These are phyloP conservation scores for Acarospora socialis DNA, from an alignment of 2,329 filamentous ascomycete genomes.

Conservation along the genomic window DNA sequence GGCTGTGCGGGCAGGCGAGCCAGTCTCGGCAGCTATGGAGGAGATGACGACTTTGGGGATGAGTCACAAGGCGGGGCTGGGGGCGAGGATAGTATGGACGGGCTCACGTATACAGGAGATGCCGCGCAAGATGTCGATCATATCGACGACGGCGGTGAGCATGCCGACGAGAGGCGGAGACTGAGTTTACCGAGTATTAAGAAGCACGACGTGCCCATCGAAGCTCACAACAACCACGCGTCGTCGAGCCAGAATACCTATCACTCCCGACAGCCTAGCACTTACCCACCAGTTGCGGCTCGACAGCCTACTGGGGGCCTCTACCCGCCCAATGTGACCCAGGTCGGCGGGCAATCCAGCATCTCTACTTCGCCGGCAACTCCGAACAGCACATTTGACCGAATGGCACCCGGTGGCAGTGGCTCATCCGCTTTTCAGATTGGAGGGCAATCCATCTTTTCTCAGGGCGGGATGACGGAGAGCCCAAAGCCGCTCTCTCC, in stretches of 20 bases:
- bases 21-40: slow-evolving; percentile 69
- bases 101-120: slow-evolving; percentile 40
- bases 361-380: no score
- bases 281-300: slow-evolving; percentile 58
- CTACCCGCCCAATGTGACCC: slow-evolving; percentile 46
- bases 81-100: slow-evolving; percentile 47
- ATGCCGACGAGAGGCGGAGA: slow-evolving; percentile 21
- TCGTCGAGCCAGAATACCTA: slow-evolving; percentile 26
- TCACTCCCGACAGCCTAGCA: slow-evolving; percentile 55
- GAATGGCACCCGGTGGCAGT: slow-evolving; percentile 18
- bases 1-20: slow-evolving; percentile 85
- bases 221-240: slow-evolving; percentile 26
- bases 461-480: slow-evolving; percentile 62
- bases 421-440: slow-evolving; percentile 26
- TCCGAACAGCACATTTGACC: no score
- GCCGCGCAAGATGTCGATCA: slow-evolving; percentile 29
- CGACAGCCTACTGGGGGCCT: slow-evolving; percentile 40
- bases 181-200: slow-evolving; percentile 55
- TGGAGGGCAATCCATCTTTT: slow-evolving; percentile 41
- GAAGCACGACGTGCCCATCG: slow-evolving; percentile 49
- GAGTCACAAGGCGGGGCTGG: slow-evolving; percentile 24
- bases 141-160: slow-evolving; percentile 32
- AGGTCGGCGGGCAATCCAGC: no score
- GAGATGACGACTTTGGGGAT: slow-evolving; percentile 50
- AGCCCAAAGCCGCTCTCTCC: slow-evolving; percentile 64